Evolutionary conservation across 306 rosid species (phyloP), one percentile per base, ranked within the genome.

Genomic region (Nissolia schottii): DNA sequence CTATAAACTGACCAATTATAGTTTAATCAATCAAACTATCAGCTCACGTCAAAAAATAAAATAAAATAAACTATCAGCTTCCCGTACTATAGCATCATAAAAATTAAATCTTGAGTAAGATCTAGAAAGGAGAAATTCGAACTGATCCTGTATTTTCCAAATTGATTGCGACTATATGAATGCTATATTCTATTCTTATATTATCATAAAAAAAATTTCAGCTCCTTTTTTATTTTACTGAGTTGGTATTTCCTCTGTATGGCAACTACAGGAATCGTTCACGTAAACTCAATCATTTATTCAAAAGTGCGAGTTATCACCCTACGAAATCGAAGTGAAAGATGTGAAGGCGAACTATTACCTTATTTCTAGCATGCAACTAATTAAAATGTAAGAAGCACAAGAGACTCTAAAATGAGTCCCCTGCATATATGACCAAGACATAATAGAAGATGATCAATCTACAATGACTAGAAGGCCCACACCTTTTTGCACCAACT

Each of bases 231-330:
- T 9, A 28, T 3, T 41, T 64, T 64, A 46, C 29, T 10, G 67
- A 20, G 67, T 38, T 75, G 74, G 24, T 45, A 60, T 46, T 45
- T 29, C 50, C 50, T 72, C 11, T 71, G 6, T 56, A 22, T 34
- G 63, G 64, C 23, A 70, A 35, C 18, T 29, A 31, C 34, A 8
- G 35, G 16, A 28, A 4, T 22, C 19, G 61, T 20, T 34, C 63
- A 67, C 58, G 54, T 49, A 76, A 66, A 23, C 29, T 76, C 29
- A 50, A 76, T 57, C 45, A 57, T 48, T 34, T 20, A 35, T 68
- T 41, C 51, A 32, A 55, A 63, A 57, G 80, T 61, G 70, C 64
- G 81, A 77, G 46, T 49, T 16, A 19, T 35, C 49, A 59, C 70
- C 81, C 48, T n/a, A n/a, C 34, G 11, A 49, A 43, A 65, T 56